phyloP scores from a whole-genome alignment of 1,284 basidiomycete species.

The Heterobasidion parviporum region DNA sequence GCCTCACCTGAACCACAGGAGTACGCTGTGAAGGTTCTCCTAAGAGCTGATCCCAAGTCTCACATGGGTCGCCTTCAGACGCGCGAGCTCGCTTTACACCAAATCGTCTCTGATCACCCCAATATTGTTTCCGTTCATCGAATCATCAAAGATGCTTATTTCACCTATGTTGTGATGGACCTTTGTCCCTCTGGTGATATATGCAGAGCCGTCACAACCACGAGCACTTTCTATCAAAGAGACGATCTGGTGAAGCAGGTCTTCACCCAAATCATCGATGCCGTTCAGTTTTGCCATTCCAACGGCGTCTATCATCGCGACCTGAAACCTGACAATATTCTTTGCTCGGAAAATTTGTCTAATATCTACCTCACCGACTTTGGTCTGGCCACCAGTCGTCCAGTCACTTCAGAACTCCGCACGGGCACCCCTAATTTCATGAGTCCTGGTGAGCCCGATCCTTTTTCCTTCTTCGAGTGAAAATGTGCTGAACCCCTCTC shows the following conservation, averaged over 20 bases:
- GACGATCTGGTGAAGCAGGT: conserved; percentile 42
- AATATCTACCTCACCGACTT: conserved; percentile 60
- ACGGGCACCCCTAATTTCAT: conserved; percentile 49
- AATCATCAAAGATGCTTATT: conserved; percentile 43
- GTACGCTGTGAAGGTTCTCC: conserved; percentile 53
- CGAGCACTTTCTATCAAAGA: conserved; percentile 36
- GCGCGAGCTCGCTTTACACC: conserved; percentile 34
- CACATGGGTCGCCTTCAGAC: background rate
- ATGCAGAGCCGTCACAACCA: conserved; percentile 51
- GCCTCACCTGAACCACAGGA: conserved; percentile 12
- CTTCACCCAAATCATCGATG: conserved; percentile 56
- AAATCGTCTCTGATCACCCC: conserved; percentile 45
- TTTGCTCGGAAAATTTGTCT: conserved; percentile 38
- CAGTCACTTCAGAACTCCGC: conserved; percentile 43
- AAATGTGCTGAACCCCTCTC: background rate
- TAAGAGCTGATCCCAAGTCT: conserved; percentile 33
- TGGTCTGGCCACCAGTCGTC: conserved; percentile 54
- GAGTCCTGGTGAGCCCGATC: conserved; percentile 38
- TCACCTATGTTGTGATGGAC: conserved; percentile 53
- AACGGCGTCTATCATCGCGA: conserved; percentile 63
- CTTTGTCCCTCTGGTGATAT: conserved; percentile 59
- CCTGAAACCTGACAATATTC: conserved; percentile 70
- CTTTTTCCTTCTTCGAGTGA: background rate
- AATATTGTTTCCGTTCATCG: conserved; percentile 53
- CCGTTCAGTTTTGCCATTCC: conserved; percentile 52